Conservation (phyloP, 768 basidiomycete genomes). For the Lactarius evosmus region DNA sequence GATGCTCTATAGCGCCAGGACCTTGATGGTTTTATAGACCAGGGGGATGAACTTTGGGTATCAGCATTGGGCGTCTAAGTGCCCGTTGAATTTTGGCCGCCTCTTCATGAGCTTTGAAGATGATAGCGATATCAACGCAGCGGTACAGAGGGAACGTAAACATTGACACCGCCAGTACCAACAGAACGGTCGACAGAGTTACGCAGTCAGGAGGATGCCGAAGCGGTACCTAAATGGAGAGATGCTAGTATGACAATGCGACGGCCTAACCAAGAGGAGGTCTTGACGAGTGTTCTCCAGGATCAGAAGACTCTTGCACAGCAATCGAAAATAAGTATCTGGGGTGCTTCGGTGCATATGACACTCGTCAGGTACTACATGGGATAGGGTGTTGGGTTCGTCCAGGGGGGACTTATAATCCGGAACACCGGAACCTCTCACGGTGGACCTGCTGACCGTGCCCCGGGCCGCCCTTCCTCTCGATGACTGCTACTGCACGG, state of each 20-base stretch:
- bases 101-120: constrained; percentile 4
- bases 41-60: not conserved
- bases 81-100: constrained; percentile 1
- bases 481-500: too few species aligned
- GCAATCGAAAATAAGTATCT: not conserved
- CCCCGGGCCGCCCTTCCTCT: too few species aligned
- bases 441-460: too few species aligned
- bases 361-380: too few species aligned
- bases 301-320: not conserved
- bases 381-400: too few species aligned
- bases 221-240: not conserved
- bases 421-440: too few species aligned
- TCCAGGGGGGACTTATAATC: too few species aligned
- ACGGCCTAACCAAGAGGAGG: not conserved
- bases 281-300: not conserved
- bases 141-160: not conserved
- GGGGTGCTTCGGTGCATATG: not conserved
- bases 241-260: not conserved
- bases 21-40: constrained; percentile 18
- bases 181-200: not conserved
- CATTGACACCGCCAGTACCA: constrained; percentile 4
- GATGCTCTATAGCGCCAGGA: not conserved
- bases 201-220: not conserved
- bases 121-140: not conserved
- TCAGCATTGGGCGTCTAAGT: not conserved